Conservation (phyloP, 2,329 filamentous ascomycete species). For the Aspergillus viridinutans region DNA sequence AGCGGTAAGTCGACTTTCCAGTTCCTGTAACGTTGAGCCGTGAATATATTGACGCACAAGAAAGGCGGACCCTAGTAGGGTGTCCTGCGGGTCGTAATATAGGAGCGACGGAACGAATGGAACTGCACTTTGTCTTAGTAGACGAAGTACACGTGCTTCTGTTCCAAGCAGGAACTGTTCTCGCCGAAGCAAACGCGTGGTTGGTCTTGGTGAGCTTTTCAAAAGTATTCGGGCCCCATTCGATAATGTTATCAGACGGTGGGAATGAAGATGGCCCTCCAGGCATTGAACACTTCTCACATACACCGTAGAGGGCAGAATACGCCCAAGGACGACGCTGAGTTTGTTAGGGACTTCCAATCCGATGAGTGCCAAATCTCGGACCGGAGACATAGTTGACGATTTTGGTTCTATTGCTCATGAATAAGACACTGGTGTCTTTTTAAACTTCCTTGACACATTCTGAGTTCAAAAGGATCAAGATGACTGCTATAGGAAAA, state of each 20-base stretch:
- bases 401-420: not conserved
- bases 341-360: constrained; percentile 21
- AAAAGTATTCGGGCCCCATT: constrained; percentile 35
- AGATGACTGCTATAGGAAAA: not conserved
- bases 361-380: constrained; percentile 4
- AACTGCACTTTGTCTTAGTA: constrained; percentile 30
- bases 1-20: constrained; percentile 25
- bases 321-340: constrained; percentile 25
- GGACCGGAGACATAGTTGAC: constrained; percentile 12
- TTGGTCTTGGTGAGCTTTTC: constrained; percentile 33
- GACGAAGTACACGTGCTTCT: constrained; percentile 36
- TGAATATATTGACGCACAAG: constrained; percentile 35
- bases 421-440: not conserved
- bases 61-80: constrained; percentile 28
- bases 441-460: not conserved
- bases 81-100: constrained; percentile 30
- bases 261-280: constrained; percentile 32
- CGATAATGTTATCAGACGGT: constrained; percentile 34
- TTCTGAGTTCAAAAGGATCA: not conserved
- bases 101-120: constrained; percentile 37
- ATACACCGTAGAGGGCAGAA: constrained; percentile 30
- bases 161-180: constrained; percentile 38
- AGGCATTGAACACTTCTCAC: constrained; percentile 24
- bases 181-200: constrained; percentile 36
- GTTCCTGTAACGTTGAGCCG: constrained; percentile 31